phyloP scores from a whole-genome alignment of 495 filamentous ascomycete species.

The Hyaloscypha variabilis region DNA sequence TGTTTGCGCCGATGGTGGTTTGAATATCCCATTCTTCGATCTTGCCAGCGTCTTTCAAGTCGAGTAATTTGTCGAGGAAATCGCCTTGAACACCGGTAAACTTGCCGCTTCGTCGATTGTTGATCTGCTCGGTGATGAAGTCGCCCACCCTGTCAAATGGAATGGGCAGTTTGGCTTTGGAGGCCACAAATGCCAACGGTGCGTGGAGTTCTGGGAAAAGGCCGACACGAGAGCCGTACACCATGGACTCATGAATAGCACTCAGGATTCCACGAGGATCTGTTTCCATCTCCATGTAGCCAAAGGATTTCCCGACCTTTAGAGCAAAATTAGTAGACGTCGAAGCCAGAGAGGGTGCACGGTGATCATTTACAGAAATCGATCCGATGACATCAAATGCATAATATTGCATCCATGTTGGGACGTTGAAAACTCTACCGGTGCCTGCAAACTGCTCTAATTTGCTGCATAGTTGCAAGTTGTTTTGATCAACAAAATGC shows the following conservation, averaged over 20 bases:
- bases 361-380: conserved; percentile 16
- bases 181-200: background rate
- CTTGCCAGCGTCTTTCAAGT: conserved; percentile 15
- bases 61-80: background rate
- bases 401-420: conserved; percentile 42
- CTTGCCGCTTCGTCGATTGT: background rate
- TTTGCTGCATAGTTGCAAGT: background rate
- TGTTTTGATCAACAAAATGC: conserved; percentile 48
- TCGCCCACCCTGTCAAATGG: background rate
- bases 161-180: background rate
- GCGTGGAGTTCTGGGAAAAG: conserved; percentile 45
- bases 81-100: background rate
- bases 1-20: conserved; percentile 25
- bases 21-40: background rate
- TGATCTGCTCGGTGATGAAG: background rate
- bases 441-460: background rate
- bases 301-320: background rate
- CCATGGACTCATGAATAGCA: conserved; percentile 31
- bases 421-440: background rate
- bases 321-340: conserved; percentile 4
- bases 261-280: conserved; percentile 22
- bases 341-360: background rate
- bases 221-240: conserved; percentile 45
- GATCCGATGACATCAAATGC: conserved; percentile 44
- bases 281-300: conserved; percentile 40